These are phyloP conservation scores for Diaporthe velutina DNA, from an alignment of 2,329 filamentous ascomycete genomes.

Conservation along the genomic window DNA sequence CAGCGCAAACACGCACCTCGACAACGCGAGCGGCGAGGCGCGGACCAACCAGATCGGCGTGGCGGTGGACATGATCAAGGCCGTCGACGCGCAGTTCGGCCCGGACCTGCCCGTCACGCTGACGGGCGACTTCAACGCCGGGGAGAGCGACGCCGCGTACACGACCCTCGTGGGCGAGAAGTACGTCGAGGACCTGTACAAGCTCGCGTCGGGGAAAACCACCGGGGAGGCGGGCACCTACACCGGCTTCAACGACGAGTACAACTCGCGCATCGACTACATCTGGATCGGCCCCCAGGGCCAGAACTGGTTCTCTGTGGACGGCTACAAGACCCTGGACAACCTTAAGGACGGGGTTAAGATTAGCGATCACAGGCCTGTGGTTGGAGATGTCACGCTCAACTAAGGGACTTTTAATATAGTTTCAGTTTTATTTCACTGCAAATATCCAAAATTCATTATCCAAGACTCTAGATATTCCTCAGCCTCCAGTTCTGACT, in stretches of 20 bases:
- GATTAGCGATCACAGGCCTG: constrained; percentile 31
- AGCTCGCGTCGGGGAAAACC: constrained; percentile 31
- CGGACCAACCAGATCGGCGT: constrained; percentile 61
- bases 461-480: not conserved
- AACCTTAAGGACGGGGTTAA: constrained; percentile 52
- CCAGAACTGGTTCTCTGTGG: not conserved
- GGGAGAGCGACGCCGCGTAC: constrained; percentile 55
- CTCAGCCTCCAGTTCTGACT: constrained; percentile 10
- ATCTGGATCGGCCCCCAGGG: constrained; percentile 48
- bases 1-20: constrained; percentile 67
- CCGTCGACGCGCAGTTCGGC: constrained; percentile 39
- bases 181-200: constrained; percentile 43
- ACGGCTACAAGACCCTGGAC: constrained; percentile 30
- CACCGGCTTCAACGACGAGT: constrained; percentile 54
- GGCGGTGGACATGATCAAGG: constrained; percentile 52
- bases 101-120: constrained; percentile 52
- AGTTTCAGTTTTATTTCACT: not conserved
- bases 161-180: constrained; percentile 47
- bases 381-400: constrained; percentile 14
- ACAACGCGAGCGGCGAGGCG: constrained; percentile 58
- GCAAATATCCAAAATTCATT: not conserved
- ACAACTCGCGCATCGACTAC: constrained; percentile 55
- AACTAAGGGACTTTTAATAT: not conserved
- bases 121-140: constrained; percentile 61
- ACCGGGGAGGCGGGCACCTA: constrained; percentile 56